phyloP scores from a whole-genome alignment of 768 basidiomycete species.

The Tylopilus subfusipes region DNA sequence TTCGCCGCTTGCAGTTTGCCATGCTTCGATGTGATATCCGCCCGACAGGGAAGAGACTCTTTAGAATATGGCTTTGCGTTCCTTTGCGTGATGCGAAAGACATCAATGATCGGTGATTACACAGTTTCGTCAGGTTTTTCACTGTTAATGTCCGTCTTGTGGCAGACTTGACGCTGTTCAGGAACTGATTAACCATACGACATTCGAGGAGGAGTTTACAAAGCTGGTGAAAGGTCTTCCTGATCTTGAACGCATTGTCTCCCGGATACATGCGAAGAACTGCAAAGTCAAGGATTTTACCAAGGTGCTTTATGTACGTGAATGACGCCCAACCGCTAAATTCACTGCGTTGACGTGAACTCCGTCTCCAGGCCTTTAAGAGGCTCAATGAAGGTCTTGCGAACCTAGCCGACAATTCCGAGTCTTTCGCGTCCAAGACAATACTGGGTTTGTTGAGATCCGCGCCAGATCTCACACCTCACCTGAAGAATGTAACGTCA shows the following conservation, averaged over 20 bases:
- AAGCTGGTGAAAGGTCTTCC: constrained; percentile 78
- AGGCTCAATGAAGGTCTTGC: constrained; percentile 65
- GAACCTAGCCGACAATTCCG: constrained; percentile 59
- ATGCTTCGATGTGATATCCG: constrained; percentile 7
- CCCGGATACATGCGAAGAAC: constrained; percentile 90
- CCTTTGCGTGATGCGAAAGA: constrained; percentile 77
- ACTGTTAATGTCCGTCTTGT: constrained; percentile 15
- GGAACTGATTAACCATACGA: constrained; percentile 78
- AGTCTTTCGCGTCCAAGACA: constrained; percentile 72
- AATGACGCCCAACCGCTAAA: neutral
- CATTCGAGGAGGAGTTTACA: constrained; percentile 73
- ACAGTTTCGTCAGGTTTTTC: constrained; percentile 9
- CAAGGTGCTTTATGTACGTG: constrained; percentile 69
- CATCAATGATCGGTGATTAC: constrained; percentile 79
- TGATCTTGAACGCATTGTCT: constrained; percentile 91
- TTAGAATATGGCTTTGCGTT: constrained; percentile 95
- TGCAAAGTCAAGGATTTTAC: constrained; percentile 86
- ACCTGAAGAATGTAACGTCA: constrained; percentile 68
- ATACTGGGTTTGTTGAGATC: constrained; percentile 71
- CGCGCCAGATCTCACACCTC: constrained; percentile 73
- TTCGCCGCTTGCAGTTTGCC: constrained; percentile 6
- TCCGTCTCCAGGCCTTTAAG: constrained; percentile 63
- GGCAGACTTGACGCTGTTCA: constrained; percentile 89
- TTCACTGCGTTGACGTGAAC: constrained; percentile 1
- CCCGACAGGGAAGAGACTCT: constrained; percentile 81